Conservation (phyloP, 1,284 basidiomycete species). For the Cutaneotrichosporon cavernicola region DNA sequence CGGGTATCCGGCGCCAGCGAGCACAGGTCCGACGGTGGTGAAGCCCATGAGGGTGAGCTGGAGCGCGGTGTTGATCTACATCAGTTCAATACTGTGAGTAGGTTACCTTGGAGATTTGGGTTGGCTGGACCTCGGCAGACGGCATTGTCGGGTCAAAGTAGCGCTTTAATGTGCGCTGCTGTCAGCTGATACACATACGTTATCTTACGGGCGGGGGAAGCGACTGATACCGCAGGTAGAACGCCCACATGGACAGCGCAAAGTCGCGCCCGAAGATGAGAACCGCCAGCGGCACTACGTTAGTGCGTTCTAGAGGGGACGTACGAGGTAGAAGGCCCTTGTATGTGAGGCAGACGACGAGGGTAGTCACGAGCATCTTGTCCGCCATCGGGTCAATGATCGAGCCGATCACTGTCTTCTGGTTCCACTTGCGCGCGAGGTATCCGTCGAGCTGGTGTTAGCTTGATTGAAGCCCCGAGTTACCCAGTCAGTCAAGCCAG, state of each 20-base stretch:
- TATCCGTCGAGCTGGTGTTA: conserved; percentile 75
- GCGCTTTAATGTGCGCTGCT: conserved; percentile 79
- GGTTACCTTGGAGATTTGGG: conserved; percentile 79
- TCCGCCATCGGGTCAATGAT: conserved; percentile 97
- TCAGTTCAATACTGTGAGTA: conserved; percentile 12
- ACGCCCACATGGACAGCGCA: conserved; percentile 81
- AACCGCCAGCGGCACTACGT: conserved; percentile 72
- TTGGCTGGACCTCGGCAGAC: conserved; percentile 88
- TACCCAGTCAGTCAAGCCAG: conserved; percentile 87
- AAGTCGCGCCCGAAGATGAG: conserved; percentile 89
- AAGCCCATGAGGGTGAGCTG: conserved; percentile 86
- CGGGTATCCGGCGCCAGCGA: conserved; percentile 56
- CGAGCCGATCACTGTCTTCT: conserved; percentile 84
- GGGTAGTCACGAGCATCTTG: conserved; percentile 92
- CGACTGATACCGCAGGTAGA: conserved; percentile 89
- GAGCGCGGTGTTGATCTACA: conserved; percentile 86
- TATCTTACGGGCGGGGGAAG: conserved; percentile 73
- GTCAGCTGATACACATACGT: conserved; percentile 13
- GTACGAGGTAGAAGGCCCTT: conserved; percentile 80
- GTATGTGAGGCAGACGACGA: conserved; percentile 81
- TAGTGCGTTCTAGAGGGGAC: conserved; percentile 22
- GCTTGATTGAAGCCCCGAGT: conserved; percentile 38
- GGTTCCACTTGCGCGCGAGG: conserved; percentile 78
- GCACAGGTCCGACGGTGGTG: conserved; percentile 78
- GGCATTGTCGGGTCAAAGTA: conserved; percentile 97